A percentile compares a stretch with the other conserved stretches of the same genome.
Evolutionary conservation across 305 asterid genomes (phyloP).

Genomic region (Nicotiana rustica): DNA sequence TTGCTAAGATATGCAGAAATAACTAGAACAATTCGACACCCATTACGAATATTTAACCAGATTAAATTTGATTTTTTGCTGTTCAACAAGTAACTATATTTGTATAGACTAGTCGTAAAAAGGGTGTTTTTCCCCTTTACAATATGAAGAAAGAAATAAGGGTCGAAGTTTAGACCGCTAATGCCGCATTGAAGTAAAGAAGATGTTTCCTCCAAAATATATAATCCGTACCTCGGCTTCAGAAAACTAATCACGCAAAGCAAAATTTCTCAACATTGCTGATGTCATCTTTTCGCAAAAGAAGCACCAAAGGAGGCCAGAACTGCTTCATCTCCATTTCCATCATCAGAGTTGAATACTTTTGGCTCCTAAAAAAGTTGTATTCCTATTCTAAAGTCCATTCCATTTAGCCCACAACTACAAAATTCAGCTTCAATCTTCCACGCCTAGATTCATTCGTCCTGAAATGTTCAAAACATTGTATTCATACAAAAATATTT

Average conservation of each 20-base stretch:
- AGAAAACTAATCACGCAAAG: neutral
- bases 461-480: constrained; percentile 23
- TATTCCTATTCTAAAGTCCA: constrained; percentile 8
- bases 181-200: neutral
- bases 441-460: constrained; percentile 14
- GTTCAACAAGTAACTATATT: neutral
- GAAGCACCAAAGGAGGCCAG: neutral
- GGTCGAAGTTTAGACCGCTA: neutral
- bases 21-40: neutral
- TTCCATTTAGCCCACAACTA: constrained; percentile 16
- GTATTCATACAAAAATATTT: neutral
- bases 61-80: too few species aligned
- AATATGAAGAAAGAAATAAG: neutral
- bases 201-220: neutral
- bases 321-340: neutral
- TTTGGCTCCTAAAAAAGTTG: neutral
- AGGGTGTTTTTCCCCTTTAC: neutral
- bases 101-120: too few species aligned
- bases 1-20: neutral
- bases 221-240: neutral
- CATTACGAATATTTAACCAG: neutral
- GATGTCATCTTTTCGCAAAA: constrained; percentile 12
- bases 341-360: neutral
- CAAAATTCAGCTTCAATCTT: constrained; percentile 18
- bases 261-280: constrained; percentile 25